phyloP scores from a whole-genome alignment of 176 grass and related monocot genomes.

The Triticum dicoccoides region DNA sequence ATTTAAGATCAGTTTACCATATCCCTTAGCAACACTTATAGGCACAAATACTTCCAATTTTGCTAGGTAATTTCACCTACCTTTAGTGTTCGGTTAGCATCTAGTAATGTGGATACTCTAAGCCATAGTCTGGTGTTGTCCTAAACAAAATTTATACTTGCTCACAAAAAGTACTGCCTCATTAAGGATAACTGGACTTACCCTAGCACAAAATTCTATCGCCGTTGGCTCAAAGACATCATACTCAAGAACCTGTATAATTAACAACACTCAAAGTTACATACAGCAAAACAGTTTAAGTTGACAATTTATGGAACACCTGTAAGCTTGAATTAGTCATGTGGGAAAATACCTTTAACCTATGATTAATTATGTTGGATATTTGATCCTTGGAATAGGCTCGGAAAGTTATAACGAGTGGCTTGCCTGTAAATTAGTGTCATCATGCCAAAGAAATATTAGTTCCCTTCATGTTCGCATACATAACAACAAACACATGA shows the following conservation, averaged over 20 bases:
- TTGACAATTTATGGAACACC: neutral
- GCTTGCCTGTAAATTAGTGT: conserved; percentile 67
- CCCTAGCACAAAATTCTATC: conserved; percentile 88
- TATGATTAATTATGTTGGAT: conserved; percentile 77
- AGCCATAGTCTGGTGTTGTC: neutral
- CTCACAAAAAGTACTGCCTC: neutral
- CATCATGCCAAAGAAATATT: conserved; percentile 8
- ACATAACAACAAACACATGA: neutral
- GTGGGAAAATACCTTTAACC: conserved; percentile 53
- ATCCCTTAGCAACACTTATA: neutral
- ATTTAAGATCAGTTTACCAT: neutral
- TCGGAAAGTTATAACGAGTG: conserved; percentile 75
- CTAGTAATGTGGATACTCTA: neutral
- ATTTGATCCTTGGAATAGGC: conserved; percentile 97
- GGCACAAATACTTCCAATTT: neutral
- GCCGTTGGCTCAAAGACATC: conserved; percentile 83
- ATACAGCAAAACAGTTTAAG: neutral
- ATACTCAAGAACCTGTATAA: conserved; percentile 70
- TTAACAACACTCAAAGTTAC: conserved; percentile 11
- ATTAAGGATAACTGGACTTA: conserved; percentile 47
- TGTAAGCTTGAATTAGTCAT: neutral
- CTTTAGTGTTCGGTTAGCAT: neutral
- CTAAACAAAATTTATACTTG: neutral
- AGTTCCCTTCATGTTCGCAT: conserved; percentile 11
- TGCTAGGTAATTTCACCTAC: neutral